phyloP scores from a whole-genome alignment of 495 filamentous ascomycete genomes.

The Pyrenula massariospora region DNA sequence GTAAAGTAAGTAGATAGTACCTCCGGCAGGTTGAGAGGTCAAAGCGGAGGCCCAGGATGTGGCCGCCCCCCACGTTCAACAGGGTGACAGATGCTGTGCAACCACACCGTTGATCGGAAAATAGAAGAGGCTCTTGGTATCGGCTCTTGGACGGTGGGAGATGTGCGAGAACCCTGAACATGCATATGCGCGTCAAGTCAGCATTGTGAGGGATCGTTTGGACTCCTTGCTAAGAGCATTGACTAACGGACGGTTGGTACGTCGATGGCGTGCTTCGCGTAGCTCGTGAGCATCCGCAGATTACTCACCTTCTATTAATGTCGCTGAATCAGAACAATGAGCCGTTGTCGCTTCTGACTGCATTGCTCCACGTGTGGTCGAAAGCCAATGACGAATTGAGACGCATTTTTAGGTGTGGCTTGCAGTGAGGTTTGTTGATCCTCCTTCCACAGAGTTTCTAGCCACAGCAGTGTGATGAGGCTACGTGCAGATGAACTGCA shows the following conservation, averaged over 20 bases:
- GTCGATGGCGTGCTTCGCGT: background rate
- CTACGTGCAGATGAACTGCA: background rate
- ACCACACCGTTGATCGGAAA: background rate
- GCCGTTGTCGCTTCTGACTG: background rate
- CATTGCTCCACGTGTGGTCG: background rate
- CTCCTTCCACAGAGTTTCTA: background rate
- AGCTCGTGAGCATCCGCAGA: background rate
- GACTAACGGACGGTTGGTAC: background rate
- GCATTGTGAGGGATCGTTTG: too few species aligned
- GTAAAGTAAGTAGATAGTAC: too few species aligned
- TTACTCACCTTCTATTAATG: background rate
- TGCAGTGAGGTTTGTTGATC: background rate
- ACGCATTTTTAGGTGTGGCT: background rate
- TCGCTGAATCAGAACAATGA: background rate
- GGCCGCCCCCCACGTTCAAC: too few species aligned
- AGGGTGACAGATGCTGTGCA: background rate
- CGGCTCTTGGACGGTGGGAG: background rate
- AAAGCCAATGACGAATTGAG: background rate
- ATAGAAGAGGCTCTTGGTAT: background rate
- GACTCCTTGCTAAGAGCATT: background rate
- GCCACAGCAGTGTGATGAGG: background rate
- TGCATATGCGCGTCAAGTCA: background rate
- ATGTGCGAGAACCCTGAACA: background rate
- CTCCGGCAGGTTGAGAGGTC: too few species aligned
- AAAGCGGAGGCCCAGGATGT: too few species aligned